phyloP scores from a whole-genome alignment of 192 early-diverging fungal species.

The Coemansia sp. region DNA sequence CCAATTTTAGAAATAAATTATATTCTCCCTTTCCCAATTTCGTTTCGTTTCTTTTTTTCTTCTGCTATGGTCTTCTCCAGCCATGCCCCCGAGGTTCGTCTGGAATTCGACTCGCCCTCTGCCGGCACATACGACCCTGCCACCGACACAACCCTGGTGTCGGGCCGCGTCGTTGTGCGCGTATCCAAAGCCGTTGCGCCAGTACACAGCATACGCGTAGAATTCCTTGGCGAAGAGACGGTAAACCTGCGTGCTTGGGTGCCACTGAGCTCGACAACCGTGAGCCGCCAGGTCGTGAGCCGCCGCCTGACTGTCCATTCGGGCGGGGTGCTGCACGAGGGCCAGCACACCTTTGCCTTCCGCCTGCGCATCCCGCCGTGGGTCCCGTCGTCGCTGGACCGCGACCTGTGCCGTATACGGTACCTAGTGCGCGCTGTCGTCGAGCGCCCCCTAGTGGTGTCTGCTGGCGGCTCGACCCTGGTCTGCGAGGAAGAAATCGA shows the following conservation, averaged over 20 bases:
- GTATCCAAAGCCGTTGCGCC: background rate
- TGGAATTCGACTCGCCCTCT: constrained; percentile 10
- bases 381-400: constrained; percentile 39
- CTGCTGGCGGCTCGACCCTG: background rate
- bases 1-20: background rate
- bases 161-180: constrained; percentile 14
- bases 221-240: constrained; percentile 34
- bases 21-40: background rate
- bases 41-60: background rate
- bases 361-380: constrained; percentile 20
- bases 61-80: constrained; percentile 29
- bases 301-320: constrained; percentile 1
- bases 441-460: constrained; percentile 6
- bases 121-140: background rate
- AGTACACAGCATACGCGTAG: constrained; percentile 15
- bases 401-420: constrained; percentile 35
- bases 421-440: constrained; percentile 19
- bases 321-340: constrained; percentile 17
- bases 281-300: constrained; percentile 15
- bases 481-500: constrained; percentile 21
- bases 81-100: constrained; percentile 20
- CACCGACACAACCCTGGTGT: constrained; percentile 3
- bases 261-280: constrained; percentile 11
- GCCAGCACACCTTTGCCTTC: constrained; percentile 26
- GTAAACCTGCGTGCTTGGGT: constrained; percentile 38